Conservation (phyloP, 148 eudicot species). For the Amaranthus cruentus region DNA sequence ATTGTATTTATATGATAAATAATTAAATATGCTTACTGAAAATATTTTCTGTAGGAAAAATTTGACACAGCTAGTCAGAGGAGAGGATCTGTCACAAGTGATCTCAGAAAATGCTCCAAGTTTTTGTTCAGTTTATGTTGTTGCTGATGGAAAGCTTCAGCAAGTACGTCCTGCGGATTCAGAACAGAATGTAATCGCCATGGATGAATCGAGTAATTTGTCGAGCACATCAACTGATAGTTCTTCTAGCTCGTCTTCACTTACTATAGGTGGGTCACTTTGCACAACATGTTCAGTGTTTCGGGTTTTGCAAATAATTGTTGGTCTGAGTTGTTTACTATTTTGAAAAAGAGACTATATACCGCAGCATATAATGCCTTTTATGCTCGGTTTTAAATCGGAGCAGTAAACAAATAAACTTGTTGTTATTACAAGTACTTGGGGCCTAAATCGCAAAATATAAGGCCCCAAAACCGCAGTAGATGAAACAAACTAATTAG, state of each 20-base stretch:
- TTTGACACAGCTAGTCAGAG: constrained; percentile 23
- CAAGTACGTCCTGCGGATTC: constrained; percentile 64
- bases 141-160: constrained; percentile 68
- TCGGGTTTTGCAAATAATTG: too few species aligned
- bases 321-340: too few species aligned
- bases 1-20: not conserved
- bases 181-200: constrained; percentile 35
- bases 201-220: constrained; percentile 32
- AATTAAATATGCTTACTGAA: not conserved
- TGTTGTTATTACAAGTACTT: too few species aligned
- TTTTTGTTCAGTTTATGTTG: constrained; percentile 78
- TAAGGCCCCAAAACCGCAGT: too few species aligned
- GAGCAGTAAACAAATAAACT: too few species aligned
- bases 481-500: too few species aligned
- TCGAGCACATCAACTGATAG: constrained; percentile 38
- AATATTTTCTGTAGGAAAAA: constrained; percentile 30
- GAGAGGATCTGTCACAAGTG: constrained; percentile 42
- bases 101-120: constrained; percentile 59
- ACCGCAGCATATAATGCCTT: too few species aligned
- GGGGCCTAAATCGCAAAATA: too few species aligned
- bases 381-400: not conserved
- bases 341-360: too few species aligned
- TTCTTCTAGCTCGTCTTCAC: constrained; percentile 44
- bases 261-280: constrained; percentile 41
- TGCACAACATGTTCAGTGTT: not conserved